These are phyloP conservation scores for Aspergillus brunneoviolaceus DNA, from an alignment of 2,329 filamentous ascomycete species.

Conservation along the genomic window DNA sequence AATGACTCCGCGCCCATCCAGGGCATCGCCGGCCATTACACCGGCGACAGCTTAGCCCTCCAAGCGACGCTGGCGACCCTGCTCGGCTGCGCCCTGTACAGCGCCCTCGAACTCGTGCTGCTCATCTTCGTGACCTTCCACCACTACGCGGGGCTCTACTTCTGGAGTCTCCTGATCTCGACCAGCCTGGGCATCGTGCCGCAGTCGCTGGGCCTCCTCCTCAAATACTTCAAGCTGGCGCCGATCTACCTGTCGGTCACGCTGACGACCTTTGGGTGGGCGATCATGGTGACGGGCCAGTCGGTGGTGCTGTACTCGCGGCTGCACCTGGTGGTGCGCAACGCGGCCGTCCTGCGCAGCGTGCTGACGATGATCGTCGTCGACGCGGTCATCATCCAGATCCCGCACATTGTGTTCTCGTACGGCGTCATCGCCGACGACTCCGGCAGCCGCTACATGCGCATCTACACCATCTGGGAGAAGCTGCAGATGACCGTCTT, in stretches of 20 bases:
- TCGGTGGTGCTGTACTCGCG: constrained; percentile 62
- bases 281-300: constrained; percentile 60
- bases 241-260: constrained; percentile 35
- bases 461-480: constrained; percentile 44
- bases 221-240: constrained; percentile 43
- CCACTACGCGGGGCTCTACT: constrained; percentile 47
- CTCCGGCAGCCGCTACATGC: constrained; percentile 15
- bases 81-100: constrained; percentile 49
- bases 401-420: constrained; percentile 54
- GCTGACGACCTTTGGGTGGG: constrained; percentile 54
- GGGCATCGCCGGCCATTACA: constrained; percentile 37
- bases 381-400: constrained; percentile 53
- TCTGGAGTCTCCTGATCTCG: constrained; percentile 49
- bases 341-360: constrained; percentile 45
- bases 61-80: constrained; percentile 46
- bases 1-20: constrained; percentile 14
- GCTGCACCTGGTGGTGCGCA: constrained; percentile 57
- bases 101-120: constrained; percentile 48
- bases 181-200: constrained; percentile 45
- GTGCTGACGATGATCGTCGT: constrained; percentile 58
- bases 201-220: constrained; percentile 46
- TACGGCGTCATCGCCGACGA: constrained; percentile 39
- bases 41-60: constrained; percentile 33
- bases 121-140: constrained; percentile 50
- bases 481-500: constrained; percentile 43